Evolutionary conservation across 768 basidiomycete genomes (phyloP).

Genomic region (Ephemerocybe angulata): DNA sequence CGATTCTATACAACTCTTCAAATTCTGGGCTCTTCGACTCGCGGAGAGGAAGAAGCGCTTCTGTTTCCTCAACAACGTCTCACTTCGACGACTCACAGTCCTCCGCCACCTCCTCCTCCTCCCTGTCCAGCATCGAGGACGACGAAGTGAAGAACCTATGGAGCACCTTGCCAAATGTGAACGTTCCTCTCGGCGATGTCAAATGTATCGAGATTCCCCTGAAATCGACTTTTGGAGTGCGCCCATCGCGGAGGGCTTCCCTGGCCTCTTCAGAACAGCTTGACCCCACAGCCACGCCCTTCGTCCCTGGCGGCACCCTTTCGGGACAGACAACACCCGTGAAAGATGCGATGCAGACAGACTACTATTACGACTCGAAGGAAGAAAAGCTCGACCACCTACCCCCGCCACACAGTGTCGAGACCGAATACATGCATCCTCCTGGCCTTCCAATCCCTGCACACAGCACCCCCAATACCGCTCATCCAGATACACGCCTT

Average conservation of each 20-base stretch:
- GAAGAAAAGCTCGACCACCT: neutral
- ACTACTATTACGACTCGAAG: neutral
- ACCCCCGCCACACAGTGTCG: neutral
- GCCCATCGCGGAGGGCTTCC: neutral
- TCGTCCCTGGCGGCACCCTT: neutral
- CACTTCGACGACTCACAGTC: neutral
- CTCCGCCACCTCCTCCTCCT: neutral
- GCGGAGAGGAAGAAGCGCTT: neutral
- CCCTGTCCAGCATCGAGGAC: neutral
- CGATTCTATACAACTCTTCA: neutral
- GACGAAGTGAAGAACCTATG: neutral
- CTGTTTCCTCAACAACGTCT: neutral
- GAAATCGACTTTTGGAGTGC: neutral
- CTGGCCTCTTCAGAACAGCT: neutral
- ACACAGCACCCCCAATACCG: neutral
- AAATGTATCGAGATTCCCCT: neutral
- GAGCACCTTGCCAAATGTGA: neutral
- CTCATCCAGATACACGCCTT: neutral
- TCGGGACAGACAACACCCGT: neutral
- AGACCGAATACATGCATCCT: neutral
- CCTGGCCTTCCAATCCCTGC: neutral
- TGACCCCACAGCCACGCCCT: neutral
- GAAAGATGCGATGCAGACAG: no score
- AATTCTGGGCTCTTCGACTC: neutral
- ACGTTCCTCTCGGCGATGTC: neutral